A percentile compares a stretch with the other conserved stretches of the same genome.
These are phyloP conservation scores for Microdochium trichocladiopsis DNA, from an alignment of 2,329 filamentous ascomycete species.

Conservation along the genomic window DNA sequence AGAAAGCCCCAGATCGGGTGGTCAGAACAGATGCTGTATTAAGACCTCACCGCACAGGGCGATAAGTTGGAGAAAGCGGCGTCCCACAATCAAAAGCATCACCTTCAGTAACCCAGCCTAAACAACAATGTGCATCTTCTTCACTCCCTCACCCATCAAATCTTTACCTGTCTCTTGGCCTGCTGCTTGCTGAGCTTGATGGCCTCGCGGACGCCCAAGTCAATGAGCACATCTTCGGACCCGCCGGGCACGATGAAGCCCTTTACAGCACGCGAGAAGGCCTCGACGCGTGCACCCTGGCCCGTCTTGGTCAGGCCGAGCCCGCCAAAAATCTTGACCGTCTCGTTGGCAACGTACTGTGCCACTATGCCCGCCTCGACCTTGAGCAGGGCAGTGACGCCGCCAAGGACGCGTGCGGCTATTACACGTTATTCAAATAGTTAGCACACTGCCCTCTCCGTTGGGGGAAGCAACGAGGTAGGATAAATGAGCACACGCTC, in stretches of 20 bases:
- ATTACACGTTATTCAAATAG: neutral
- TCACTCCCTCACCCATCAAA: neutral
- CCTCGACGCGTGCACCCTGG: slow-evolving; percentile 9
- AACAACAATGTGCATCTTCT: neutral
- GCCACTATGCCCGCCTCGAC: slow-evolving; percentile 8
- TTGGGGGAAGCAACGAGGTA: neutral
- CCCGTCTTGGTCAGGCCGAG: slow-evolving; percentile 9
- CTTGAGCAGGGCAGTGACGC: slow-evolving; percentile 9
- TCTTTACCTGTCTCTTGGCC: neutral
- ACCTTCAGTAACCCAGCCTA: neutral
- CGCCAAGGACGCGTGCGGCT: slow-evolving; percentile 12
- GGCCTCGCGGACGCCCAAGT: slow-evolving; percentile 4
- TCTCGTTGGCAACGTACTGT: slow-evolving; percentile 7
- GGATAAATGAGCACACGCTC: slow-evolving; percentile 6
- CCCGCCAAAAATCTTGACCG: slow-evolving; percentile 9
- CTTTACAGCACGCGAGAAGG: slow-evolving; percentile 9
- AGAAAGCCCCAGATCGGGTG: too few species aligned
- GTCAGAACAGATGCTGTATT: too few species aligned
- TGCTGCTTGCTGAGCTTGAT: slow-evolving; percentile 2
- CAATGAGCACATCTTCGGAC: slow-evolving; percentile 9
- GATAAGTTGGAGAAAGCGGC: neutral
- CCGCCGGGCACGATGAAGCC: slow-evolving; percentile 9
- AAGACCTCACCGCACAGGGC: neutral
- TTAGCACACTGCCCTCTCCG: neutral
- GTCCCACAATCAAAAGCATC: neutral